Percentiles rank a stretch among this genome's conserved stretches.
These are phyloP conservation scores for Sporisorium graminicola DNA, from an alignment of 1,284 basidiomycete genomes.

Conservation along the genomic window DNA sequence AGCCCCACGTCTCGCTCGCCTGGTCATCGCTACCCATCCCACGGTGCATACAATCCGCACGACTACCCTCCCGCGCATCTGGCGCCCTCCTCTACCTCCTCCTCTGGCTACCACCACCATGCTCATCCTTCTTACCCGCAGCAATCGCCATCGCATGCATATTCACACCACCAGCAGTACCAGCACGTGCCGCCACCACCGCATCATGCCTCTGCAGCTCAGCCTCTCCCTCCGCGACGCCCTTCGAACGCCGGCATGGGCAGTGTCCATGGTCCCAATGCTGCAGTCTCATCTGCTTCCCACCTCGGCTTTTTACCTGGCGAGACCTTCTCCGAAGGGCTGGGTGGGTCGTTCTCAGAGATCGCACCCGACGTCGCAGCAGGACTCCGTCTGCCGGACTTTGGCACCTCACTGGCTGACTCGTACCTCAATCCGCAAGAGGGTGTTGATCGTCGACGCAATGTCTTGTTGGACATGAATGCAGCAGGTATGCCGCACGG, in stretches of 20 bases:
- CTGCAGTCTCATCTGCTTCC: constrained; percentile 6
- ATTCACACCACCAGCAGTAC: constrained; percentile 30
- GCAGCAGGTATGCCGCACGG: constrained; percentile 10
- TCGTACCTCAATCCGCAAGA: constrained; percentile 55
- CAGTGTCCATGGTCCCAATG: neutral
- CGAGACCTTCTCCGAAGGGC: constrained; percentile 31
- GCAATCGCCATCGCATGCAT: constrained; percentile 29
- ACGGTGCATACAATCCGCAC: constrained; percentile 27
- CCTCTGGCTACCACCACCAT: constrained; percentile 28
- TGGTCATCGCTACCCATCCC: constrained; percentile 30
- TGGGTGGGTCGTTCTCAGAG: constrained; percentile 48
- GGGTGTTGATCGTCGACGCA: constrained; percentile 40
- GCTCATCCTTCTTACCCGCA: constrained; percentile 24
- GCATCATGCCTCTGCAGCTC: constrained; percentile 16
- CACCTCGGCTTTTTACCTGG: constrained; percentile 30
- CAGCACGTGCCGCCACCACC: constrained; percentile 16
- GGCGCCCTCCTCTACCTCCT: constrained; percentile 13
- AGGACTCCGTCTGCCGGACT: constrained; percentile 51
- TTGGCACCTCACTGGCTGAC: constrained; percentile 59
- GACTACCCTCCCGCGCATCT: constrained; percentile 32
- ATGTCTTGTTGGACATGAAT: constrained; percentile 45
- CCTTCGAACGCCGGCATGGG: constrained; percentile 19
- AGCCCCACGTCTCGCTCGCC: constrained; percentile 40
- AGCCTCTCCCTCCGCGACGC: constrained; percentile 19
- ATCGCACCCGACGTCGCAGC: constrained; percentile 47